phyloP scores from a whole-genome alignment of 164 flowering plant species.

The Houttuynia cordata region DNA sequence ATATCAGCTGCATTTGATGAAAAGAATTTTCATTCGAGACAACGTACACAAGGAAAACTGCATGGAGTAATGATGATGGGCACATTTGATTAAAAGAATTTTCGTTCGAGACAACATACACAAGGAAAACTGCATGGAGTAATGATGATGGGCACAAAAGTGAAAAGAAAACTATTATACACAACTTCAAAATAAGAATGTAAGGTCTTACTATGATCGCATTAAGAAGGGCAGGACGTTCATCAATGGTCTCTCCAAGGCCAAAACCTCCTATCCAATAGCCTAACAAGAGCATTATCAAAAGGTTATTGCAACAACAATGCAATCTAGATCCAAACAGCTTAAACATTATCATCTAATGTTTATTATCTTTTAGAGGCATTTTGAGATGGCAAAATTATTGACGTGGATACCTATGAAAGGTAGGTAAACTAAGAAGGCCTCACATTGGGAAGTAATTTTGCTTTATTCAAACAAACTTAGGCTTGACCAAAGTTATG shows the following conservation, averaged over 20 bases:
- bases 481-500: no score
- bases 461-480: no score
- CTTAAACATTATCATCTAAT: no score
- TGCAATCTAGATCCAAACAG: neutral
- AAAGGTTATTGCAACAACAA: neutral
- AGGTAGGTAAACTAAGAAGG: no score
- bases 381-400: no score
- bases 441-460: no score
- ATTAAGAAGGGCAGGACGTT: constrained; percentile 55
- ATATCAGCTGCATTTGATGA: neutral
- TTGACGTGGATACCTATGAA: no score
- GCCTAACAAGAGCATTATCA: constrained; percentile 29
- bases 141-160: no score
- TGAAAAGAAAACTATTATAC: neutral
- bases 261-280: constrained; percentile 94
- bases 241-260: constrained; percentile 76
- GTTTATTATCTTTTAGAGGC: no score
- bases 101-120: neutral
- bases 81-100: neutral
- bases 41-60: neutral
- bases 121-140: neutral
- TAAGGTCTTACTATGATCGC: constrained; percentile 41
- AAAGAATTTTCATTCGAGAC: no score
- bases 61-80: no score
- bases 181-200: neutral